Percentiles rank a stretch among this genome's conserved stretches.
Evolutionary conservation across 2,329 filamentous ascomycete genomes (phyloP).

Genomic region (Botryotinia narcissicola): DNA sequence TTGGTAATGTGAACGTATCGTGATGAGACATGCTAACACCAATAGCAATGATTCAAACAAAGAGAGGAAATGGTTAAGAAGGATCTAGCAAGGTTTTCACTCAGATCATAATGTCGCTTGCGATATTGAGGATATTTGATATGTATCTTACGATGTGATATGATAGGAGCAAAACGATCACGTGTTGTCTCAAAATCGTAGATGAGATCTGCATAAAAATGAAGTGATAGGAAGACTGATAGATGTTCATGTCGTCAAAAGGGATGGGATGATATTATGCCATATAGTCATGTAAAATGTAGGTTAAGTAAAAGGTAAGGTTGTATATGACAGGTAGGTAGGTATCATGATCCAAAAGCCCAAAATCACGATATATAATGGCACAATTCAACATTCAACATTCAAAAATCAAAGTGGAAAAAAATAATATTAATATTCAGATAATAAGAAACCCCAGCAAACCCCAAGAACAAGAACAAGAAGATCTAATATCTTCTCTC

Average conservation of each 20-base stretch:
- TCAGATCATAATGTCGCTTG: background rate
- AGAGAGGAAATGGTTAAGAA: background rate
- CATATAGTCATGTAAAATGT: background rate
- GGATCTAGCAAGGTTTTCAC: background rate
- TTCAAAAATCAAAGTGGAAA: background rate
- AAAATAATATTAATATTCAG: background rate
- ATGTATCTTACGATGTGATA: background rate
- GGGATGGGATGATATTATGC: background rate
- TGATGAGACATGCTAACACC: background rate
- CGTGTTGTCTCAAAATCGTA: background rate
- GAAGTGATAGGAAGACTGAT: background rate
- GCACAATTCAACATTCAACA: background rate
- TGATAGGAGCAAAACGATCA: background rate
- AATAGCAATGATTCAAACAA: background rate
- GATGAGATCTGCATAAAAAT: background rate
- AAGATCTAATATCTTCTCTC: background rate
- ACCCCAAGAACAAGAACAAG: too few relatives aligned
- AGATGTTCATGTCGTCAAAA: background rate
- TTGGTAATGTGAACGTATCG: background rate
- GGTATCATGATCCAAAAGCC: background rate
- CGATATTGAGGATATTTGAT: background rate
- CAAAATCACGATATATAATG: background rate
- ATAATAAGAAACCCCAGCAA: background rate
- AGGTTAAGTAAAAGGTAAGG: too few relatives aligned
- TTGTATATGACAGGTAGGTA: background rate